phyloP scores from a whole-genome alignment of 108 stramenopile genomes.

The Poteriospumella lacustris region DNA sequence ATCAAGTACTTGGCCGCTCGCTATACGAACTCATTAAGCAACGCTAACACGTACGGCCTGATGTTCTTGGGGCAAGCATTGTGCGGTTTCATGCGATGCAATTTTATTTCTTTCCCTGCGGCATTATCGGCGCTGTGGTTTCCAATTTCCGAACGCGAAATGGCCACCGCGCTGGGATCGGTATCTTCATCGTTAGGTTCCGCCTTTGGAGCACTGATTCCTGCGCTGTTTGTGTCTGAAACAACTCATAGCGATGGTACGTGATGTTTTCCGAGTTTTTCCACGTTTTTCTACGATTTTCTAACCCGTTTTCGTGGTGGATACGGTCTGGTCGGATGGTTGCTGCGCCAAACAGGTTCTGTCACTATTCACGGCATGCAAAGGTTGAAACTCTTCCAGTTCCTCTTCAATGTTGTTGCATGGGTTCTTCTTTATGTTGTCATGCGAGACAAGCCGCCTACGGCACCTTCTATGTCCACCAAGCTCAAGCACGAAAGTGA shows the following conservation, averaged over 20 bases:
- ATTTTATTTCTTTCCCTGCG: constrained; percentile 35
- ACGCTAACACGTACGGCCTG: constrained; percentile 11
- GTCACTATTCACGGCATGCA: neutral
- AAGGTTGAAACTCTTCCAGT: neutral
- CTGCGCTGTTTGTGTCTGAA: constrained; percentile 31
- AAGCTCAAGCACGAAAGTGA: neutral
- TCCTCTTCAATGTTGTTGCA: neutral
- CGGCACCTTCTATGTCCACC: constrained; percentile 34
- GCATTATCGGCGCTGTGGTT: constrained; percentile 43
- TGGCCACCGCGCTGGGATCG: constrained; percentile 39
- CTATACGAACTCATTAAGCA: neutral
- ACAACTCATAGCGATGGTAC: neutral
- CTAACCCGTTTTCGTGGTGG: too few relatives aligned
- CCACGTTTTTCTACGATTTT: too few relatives aligned
- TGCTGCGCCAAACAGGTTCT: too few relatives aligned
- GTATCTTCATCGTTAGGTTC: constrained; percentile 39
- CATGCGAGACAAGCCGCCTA: constrained; percentile 24
- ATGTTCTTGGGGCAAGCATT: constrained; percentile 39
- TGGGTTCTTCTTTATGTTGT: neutral
- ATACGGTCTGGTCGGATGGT: too few relatives aligned
- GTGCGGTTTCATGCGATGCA: constrained; percentile 38
- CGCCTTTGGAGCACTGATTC: constrained; percentile 39
- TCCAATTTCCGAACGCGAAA: constrained; percentile 34
- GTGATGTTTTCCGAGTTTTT: too few relatives aligned
- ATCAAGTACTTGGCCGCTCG: constrained; percentile 25